Base-by-base conservation (phyloP, 1,139 yeast genomes). In the Suhomyces kunorum region DNA sequence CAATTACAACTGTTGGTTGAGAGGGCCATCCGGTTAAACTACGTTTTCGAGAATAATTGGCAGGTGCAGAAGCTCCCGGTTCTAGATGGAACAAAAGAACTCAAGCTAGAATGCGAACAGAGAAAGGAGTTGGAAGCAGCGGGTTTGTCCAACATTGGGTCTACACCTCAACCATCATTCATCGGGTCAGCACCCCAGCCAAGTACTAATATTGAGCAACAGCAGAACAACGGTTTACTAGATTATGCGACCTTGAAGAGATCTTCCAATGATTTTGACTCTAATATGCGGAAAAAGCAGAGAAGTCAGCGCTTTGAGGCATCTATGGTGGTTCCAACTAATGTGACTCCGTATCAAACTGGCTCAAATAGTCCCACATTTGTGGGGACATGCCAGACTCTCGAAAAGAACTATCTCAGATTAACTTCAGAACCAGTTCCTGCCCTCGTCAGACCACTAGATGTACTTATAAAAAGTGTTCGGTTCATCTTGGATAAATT, bases 341-440 rank as follows among this genome's bases (percentile, higher is more conserved):
- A 23, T 8, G 32, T 31, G 1, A 15, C 47, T 22, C 28, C 43
- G 17, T 38, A 30, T 12, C 37, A 26, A 17, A 25, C 32, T 8
- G 32, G 25, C 6, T 28, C 32, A 8, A 17, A 32, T 24, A 19
- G 9, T 19, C 32, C 32, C 5, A 32, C 38, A 8, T 66, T 90
- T 6, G 74, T 84, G 5, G 98, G 98, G 0, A 70, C 76, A 4
- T 76, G 85, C 52, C 71, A 72, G 29, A 68, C 58, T 2, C 58
- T 92, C 24, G 97, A 90, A 50, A 92, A 92, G 58, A 69, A 77
- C 37, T 92, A 88, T 56, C 66, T 88, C 25, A 72, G 98, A 47
- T 67, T 92, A 44, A 92, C 98, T 0, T 87, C 96, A 1, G 97
- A 83, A 33, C 97, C 98, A 0, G 88, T 87, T 48, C 96, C 98